phyloP scores from a whole-genome alignment of 1,139 yeast genomes.

The Candida frijolesensis region DNA sequence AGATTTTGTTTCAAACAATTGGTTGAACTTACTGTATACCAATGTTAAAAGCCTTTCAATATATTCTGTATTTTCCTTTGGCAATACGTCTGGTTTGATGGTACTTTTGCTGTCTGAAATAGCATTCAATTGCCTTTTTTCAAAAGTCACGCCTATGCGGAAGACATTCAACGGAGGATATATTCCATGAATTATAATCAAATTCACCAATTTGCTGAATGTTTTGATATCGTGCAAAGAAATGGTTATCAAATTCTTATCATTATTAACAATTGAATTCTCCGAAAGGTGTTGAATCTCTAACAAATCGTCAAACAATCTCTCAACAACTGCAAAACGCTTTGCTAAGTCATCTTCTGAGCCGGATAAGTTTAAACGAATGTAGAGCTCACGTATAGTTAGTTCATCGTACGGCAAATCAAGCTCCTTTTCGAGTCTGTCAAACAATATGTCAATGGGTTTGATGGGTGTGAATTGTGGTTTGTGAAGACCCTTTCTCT shows the following conservation, averaged over 20 bases:
- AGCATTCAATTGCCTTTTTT: constrained; percentile 55
- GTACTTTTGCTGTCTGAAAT: constrained; percentile 33
- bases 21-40: constrained; percentile 35
- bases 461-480: constrained; percentile 32
- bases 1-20: constrained; percentile 37
- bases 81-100: constrained; percentile 23
- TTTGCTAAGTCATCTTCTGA: constrained; percentile 6
- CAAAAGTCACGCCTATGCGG: constrained; percentile 67
- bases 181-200: constrained; percentile 70
- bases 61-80: constrained; percentile 9
- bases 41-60: constrained; percentile 32
- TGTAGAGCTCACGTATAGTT: constrained; percentile 20
- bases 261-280: constrained; percentile 19
- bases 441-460: constrained; percentile 41
- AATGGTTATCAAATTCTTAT: constrained; percentile 58
- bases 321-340: constrained; percentile 27
- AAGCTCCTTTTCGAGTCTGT: constrained; percentile 30
- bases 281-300: constrained; percentile 40
- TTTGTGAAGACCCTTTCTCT: constrained; percentile 37
- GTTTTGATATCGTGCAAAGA: constrained; percentile 84
- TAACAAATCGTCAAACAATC: constrained; percentile 32
- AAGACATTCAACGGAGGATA: constrained; percentile 60
- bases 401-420: constrained; percentile 29
- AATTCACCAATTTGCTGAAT: constrained; percentile 63
- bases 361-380: constrained; percentile 10